phyloP scores from a whole-genome alignment of 768 basidiomycete genomes.

The Mrakia gelida region DNA sequence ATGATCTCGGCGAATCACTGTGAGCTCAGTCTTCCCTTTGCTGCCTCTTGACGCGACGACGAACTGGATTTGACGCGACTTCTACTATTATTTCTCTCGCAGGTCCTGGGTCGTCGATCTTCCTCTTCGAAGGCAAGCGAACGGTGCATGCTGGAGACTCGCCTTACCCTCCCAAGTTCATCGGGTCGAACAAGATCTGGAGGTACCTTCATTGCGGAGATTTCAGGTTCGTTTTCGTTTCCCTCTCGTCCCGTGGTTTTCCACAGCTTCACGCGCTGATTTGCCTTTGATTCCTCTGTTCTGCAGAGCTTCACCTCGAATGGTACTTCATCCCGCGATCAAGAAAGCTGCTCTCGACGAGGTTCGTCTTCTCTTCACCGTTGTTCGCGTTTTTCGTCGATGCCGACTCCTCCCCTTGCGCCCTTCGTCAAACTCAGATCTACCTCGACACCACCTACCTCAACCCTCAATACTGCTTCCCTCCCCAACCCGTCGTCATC shows the following conservation, averaged over 20 bases:
- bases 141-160: constrained; percentile 85
- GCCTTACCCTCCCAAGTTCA: constrained; percentile 61
- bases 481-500: constrained; percentile 90
- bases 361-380: background rate
- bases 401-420: background rate
- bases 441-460: constrained; percentile 97
- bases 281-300: constrained; percentile 38
- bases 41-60: too few species aligned
- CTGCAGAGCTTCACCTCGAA: constrained; percentile 81
- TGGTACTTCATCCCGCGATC: constrained; percentile 77
- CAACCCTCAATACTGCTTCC: constrained; percentile 90
- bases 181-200: constrained; percentile 67
- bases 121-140: constrained; percentile 87
- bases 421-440: constrained; percentile 42
- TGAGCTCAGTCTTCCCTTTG: constrained; percentile 37
- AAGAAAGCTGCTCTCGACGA: constrained; percentile 76
- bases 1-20: constrained; percentile 98
- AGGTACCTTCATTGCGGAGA: constrained; percentile 93
- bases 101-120: constrained; percentile 85
- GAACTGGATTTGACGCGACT: background rate
- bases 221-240: constrained; percentile 39
- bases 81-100: background rate
- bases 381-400: background rate
- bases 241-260: background rate
- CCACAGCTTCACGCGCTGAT: too few species aligned